Evolutionary conservation across 1,284 basidiomycete genomes (phyloP), one percentile per base, ranked within the genome.

Genomic region (Trichosporon asahii): DNA sequence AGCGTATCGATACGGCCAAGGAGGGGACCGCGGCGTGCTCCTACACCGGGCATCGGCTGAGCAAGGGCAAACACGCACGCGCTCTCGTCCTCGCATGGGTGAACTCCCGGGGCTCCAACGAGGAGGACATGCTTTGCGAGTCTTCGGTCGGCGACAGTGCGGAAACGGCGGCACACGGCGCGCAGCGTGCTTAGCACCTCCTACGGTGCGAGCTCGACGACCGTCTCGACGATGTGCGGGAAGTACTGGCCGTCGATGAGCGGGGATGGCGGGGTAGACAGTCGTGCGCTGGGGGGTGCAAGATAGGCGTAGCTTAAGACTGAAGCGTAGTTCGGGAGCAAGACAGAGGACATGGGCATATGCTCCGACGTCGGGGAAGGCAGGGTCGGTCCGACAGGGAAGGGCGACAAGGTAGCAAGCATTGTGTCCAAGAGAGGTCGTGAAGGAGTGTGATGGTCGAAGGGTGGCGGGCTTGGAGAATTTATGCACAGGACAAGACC

Each of bases 221-320:
- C 37, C 35, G 63, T 25, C 21, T 64, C 63, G 21, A 64, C 35
- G 9, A 64, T 64, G 63, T 64, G 63, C 35, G 63, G 63, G 37
- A 64, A 64, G 35, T 14, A 64, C 25, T 15, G 37, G 7, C 23
- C 63, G 35, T 64, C 63, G 23, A 64, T 40, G 37, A 64, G 57
- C 57, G 27, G 21, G 14, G 29, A 9, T 15, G 27, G 27, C 27
- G 29, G 57, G 11, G 57, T 2, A 23, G 25, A 31, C 7, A 5
- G 55, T 25, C 55, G 57, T 15, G 29, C 57, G 9, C 12, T 25
- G 29, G 29, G 15, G 8, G 14, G 5, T 3, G 57, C 18, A 18
- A 33, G 15, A 11, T 14, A 61, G 18, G 57, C 18, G 27, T 61
- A 61, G 57, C 23, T 31, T 9, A 61, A 21, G 29, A 33, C 57